Conservation (phyloP, 495 filamentous ascomycete species). For the Penicillium desertorum region DNA sequence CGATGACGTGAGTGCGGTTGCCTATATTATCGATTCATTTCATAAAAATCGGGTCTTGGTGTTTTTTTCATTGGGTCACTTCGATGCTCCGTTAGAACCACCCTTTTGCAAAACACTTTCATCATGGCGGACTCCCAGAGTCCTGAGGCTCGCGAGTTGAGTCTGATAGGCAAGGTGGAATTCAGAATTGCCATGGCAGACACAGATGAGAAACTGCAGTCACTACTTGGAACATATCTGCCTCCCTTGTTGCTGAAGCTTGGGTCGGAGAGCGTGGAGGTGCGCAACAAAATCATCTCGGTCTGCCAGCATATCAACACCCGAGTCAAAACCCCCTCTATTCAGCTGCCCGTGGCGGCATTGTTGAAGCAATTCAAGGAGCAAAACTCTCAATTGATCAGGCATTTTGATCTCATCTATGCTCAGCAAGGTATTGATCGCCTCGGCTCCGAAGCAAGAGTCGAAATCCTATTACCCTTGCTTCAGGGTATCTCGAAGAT, state of each 20-base stretch:
- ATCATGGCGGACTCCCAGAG: conserved; percentile 44
- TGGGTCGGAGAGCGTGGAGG: conserved; percentile 71
- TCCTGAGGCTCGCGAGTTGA: conserved; percentile 74
- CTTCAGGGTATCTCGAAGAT: conserved; percentile 71
- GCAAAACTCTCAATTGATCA: conserved; percentile 65
- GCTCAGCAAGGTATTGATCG: conserved; percentile 83
- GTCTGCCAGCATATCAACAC: conserved; percentile 82
- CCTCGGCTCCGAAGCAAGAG: conserved; percentile 58
- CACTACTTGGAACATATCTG: conserved; percentile 75
- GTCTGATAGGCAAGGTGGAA: conserved; percentile 85
- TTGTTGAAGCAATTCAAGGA: conserved; percentile 90
- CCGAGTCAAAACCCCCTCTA: conserved; percentile 64
- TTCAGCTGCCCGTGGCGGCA: conserved; percentile 78
- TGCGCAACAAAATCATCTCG: conserved; percentile 74
- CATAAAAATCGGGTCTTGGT: not conserved
- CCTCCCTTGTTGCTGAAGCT: conserved; percentile 81
- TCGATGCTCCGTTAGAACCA: conserved; percentile 7
- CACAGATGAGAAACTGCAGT: conserved; percentile 76
- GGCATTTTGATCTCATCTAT: conserved; percentile 86
- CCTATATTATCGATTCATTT: conserved; percentile 10
- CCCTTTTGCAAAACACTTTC: conserved; percentile 2
- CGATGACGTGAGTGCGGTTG: conserved; percentile 30
- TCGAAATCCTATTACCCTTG: conserved; percentile 68
- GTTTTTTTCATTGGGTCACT: not conserved
- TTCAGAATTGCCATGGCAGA: conserved; percentile 83